Base-by-base conservation (phyloP, 805 yeast species). In the Metschnikowia arizonensis region DNA sequence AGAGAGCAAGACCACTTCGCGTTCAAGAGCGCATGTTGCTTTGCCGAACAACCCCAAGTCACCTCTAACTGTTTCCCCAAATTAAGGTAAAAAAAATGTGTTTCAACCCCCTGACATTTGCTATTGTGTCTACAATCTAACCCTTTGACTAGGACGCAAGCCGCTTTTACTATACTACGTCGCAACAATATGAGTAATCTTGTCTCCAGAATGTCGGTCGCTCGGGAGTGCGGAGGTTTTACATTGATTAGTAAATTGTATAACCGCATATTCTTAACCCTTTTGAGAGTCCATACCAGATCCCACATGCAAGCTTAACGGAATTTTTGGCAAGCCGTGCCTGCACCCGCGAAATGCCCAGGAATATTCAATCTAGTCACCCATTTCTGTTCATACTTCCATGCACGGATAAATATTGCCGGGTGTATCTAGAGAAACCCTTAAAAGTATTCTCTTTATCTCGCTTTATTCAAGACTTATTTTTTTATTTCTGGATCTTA, bases 271-370 rank as follows among this genome's bases (percentile, higher is more conserved):
- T n/a, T 28, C 25, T 37, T 30, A 18, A 31, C 40, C 32, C 17
- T 24, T 17, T 25, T 11, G 24, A 15, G 23, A 19, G 29, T 5
- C 38, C 19, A 34, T 14, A 12, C 17, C 33, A 37, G 40, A 37
- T 26, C 18, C 23, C 33, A 26, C 18, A 28, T 37, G 40, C 33
- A 24, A 26, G 24, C 5, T 18, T 26, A 19, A 33, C 21, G 30
- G 23, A 25, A 14, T 28, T 26, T 37, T 15, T 18, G 33, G n/a
- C n/a, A 18, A 15, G 29, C 18, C 25, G 33, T 33, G 18, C 40
- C 40, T 37, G 40, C 40, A 37, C 33, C 23, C 26, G 18, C 8
- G 8, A 28, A 37, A 37, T 37, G 40, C 40, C 40, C 40, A 37
- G 40, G 40, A 37, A 28, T 37, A 28, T 26, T 37, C 17, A 37